A percentile compares a stretch with the other conserved stretches of the same genome.
Conservation (phyloP, 306 rosid species). For the Clitoria ternatea region DNA sequence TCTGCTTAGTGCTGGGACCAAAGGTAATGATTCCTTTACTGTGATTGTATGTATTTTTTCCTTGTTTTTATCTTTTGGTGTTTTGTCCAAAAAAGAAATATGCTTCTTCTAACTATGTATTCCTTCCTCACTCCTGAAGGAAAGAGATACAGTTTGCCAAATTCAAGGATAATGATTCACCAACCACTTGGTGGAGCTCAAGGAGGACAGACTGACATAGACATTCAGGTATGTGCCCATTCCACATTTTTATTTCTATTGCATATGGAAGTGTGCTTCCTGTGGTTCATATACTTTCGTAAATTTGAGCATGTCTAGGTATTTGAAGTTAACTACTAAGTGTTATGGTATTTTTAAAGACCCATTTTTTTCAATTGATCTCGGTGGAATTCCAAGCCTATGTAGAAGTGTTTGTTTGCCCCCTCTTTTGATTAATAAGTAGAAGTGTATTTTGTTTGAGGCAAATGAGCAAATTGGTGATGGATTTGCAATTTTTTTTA, state of each 20-base stretch:
- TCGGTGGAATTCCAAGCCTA: neutral
- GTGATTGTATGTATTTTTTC: neutral
- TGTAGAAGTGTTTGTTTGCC: neutral
- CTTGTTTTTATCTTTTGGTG: neutral
- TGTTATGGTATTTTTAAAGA: neutral
- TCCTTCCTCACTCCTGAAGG: slow-evolving; percentile 5
- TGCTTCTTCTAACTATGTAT: neutral
- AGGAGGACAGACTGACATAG: slow-evolving; percentile 79
- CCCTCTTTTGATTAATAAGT: too few species aligned
- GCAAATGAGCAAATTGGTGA: neutral
- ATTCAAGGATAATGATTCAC: slow-evolving; percentile 47
- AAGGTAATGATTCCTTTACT: neutral
- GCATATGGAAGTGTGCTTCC: neutral
- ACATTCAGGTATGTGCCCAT: slow-evolving; percentile 58
- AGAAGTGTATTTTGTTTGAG: neutral
- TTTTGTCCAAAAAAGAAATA: neutral
- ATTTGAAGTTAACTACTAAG: neutral
- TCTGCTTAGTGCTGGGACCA: neutral
- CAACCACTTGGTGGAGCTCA: slow-evolving; percentile 96
- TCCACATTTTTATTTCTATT: neutral
- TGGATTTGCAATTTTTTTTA: neutral
- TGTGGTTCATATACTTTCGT: neutral
- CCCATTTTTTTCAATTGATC: neutral
- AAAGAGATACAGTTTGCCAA: slow-evolving; percentile 29
- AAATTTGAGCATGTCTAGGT: neutral